These are phyloP conservation scores for Meira nashicola DNA, from an alignment of 1,284 basidiomycete species.

Conservation along the genomic window DNA sequence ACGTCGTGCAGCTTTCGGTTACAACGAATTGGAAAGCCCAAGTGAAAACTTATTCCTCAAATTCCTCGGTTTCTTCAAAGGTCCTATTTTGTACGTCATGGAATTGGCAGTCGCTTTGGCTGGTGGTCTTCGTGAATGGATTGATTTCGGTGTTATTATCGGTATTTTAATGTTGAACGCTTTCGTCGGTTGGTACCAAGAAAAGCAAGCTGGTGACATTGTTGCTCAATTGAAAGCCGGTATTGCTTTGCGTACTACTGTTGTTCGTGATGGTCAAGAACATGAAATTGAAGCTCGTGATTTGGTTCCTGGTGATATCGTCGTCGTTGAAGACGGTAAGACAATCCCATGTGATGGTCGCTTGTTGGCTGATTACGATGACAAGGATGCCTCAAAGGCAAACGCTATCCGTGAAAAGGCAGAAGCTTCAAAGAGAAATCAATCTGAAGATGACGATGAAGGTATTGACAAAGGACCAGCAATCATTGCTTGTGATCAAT, in stretches of 20 bases:
- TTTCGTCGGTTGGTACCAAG: conserved; percentile 61
- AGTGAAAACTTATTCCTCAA: conserved; percentile 58
- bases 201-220: conserved; percentile 60
- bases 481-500: conserved; percentile 58
- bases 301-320: conserved; percentile 60
- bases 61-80: conserved; percentile 55
- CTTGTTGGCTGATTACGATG: conserved; percentile 57
- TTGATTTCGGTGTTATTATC: conserved; percentile 60
- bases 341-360: conserved; percentile 60
- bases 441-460: conserved; percentile 51
- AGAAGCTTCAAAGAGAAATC: conserved; percentile 41
- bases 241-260: conserved; percentile 58
- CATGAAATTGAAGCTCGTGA: conserved; percentile 60
- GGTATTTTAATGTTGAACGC: conserved; percentile 56
- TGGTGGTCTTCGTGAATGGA: conserved; percentile 55
- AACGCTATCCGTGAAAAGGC: conserved; percentile 48
- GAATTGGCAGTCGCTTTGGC: conserved; percentile 54
- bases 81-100: conserved; percentile 55
- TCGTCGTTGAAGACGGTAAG: conserved; percentile 56
- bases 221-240: conserved; percentile 61
- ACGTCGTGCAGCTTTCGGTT: conserved; percentile 51
- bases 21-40: conserved; percentile 54
- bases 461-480: conserved; percentile 58
- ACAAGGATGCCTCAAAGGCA: conserved; percentile 51
- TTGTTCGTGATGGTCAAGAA: conserved; percentile 57